Evolutionary conservation across 257 asterid genomes (phyloP).

Genomic region (Primulina eburnea): DNA sequence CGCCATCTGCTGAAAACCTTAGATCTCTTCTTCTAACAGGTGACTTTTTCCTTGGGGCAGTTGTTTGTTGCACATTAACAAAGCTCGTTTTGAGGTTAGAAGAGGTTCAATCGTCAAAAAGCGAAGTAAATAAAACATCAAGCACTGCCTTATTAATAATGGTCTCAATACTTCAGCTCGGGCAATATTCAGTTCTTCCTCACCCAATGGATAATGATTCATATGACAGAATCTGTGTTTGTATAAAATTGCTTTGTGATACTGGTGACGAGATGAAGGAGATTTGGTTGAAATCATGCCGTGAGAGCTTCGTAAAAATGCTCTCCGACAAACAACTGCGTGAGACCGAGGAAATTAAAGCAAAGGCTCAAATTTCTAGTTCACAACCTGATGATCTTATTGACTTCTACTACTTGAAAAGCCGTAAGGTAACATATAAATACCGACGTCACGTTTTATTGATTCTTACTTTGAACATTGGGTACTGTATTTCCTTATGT

Average conservation of each 20-base stretch:
- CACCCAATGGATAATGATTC: slow-evolving; percentile 96
- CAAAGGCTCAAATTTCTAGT: slow-evolving; percentile 71
- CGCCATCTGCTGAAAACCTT: slow-evolving; percentile 62
- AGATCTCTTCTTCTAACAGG: slow-evolving; percentile 92
- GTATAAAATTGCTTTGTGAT: slow-evolving; percentile 68
- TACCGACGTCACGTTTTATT: neutral
- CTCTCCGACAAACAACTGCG: slow-evolving; percentile 89
- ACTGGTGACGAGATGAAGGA: slow-evolving; percentile 68
- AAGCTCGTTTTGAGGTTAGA: slow-evolving; percentile 79
- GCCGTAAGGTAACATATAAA: slow-evolving; percentile 61
- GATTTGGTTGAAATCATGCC: slow-evolving; percentile 87
- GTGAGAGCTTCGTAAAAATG: slow-evolving; percentile 88
- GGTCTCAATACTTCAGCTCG: slow-evolving; percentile 87
- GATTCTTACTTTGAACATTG: neutral
- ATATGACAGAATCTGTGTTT: slow-evolving; percentile 73
- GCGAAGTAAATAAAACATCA: slow-evolving; percentile 74
- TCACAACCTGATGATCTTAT: slow-evolving; percentile 95
- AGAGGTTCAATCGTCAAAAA: slow-evolving; percentile 80
- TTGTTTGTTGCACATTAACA: slow-evolving; percentile 80
- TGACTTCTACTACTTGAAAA: slow-evolving; percentile 94
- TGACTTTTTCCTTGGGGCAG: slow-evolving; percentile 92
- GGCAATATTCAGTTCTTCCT: slow-evolving; percentile 82
- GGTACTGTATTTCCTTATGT: neutral
- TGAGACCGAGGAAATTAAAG: slow-evolving; percentile 85
- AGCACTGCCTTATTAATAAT: slow-evolving; percentile 61